phyloP scores from a whole-genome alignment of 495 filamentous ascomycete genomes.

The Penicillium ochrochloron region DNA sequence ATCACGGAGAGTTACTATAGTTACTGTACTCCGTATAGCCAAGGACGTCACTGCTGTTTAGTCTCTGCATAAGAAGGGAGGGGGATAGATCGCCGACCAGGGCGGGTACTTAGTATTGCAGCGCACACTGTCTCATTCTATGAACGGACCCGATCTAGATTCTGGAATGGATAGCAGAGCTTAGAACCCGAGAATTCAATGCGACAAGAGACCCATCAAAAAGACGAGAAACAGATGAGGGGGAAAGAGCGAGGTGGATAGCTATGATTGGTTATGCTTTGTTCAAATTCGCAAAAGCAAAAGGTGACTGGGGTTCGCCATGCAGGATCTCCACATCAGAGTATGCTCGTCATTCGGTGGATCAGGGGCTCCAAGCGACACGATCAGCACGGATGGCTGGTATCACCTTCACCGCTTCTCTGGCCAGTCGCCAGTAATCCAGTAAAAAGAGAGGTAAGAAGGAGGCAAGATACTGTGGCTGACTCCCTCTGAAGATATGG shows the following conservation, averaged over 20 bases:
- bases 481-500: not conserved
- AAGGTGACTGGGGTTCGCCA: slow-evolving; percentile 22
- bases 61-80: not conserved
- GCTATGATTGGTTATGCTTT: slow-evolving; percentile 23
- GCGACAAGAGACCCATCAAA: not conserved
- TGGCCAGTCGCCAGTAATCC: slow-evolving; percentile 12
- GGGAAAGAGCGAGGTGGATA: slow-evolving; percentile 20
- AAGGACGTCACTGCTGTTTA: not conserved
- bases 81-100: not conserved
- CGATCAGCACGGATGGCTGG: slow-evolving; percentile 30
- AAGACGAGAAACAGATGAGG: not conserved
- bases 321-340: slow-evolving; percentile 33
- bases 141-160: slow-evolving; percentile 11
- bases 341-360: slow-evolving; percentile 40
- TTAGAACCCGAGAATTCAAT: too few relatives aligned
- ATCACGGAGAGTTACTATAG: not conserved
- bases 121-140: not conserved
- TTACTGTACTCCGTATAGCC: too few relatives aligned
- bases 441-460: not conserved
- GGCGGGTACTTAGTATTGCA: not conserved
- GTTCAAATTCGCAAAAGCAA: slow-evolving; percentile 8
- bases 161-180: slow-evolving; percentile 6
- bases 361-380: slow-evolving; percentile 35
- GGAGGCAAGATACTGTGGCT: not conserved
- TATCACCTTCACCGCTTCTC: slow-evolving; percentile 38